Base-by-base conservation (phyloP, 179 eudicot genomes). In the Patellifolia procumbens region DNA sequence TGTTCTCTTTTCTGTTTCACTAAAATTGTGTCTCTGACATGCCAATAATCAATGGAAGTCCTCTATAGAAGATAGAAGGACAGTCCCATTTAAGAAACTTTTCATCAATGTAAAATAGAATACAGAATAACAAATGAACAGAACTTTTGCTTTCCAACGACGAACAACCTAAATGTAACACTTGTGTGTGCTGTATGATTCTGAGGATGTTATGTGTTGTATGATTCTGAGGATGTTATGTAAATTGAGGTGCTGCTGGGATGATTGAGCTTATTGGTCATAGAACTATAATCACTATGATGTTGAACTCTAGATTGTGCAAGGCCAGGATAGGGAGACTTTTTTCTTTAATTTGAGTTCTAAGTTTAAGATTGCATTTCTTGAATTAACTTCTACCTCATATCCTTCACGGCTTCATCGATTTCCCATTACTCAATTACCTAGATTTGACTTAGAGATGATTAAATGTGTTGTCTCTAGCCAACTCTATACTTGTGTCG, bases 221-320 rank as follows among this genome's bases (percentile, higher is more conserved):
- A 37, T 37, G 26, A 53, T 53, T 53, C 59, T 53, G 59, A 20
- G 59, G 59, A n/a, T 22, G 59, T 53, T n/a, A 5, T 20, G 26
- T 22, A 53, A 53, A 53, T 53, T 53, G 28, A 53, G 59, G 26
- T 53, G 59, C 59, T 53, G 59, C 28, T 53, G n/a, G 59, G 59
- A 53, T 53, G 22, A 22, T 10, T n/a, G 28, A 53, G 26, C 59
- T 53, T n/a, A n/a, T n/a, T 22, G 28, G 26, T 5, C 28, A 53
- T 53, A 19, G 24, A 5, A 53, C 59, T 19, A 53, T 53, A 53
- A 12, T 3, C 26, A 53, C 1, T 53, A 19, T 53, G 59, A 12
- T 53, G 28, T 53, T 20, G n/a, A 8, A 7, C 3, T n/a, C n/a
- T 1, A 53, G 58, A 20, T 20, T 17, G 22, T 53, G n/a, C 6